A percentile compares a stretch with the other conserved stretches of the same genome.
Conservation (phyloP, 2,329 filamentous ascomycete species). For the Didymella pomorum region DNA sequence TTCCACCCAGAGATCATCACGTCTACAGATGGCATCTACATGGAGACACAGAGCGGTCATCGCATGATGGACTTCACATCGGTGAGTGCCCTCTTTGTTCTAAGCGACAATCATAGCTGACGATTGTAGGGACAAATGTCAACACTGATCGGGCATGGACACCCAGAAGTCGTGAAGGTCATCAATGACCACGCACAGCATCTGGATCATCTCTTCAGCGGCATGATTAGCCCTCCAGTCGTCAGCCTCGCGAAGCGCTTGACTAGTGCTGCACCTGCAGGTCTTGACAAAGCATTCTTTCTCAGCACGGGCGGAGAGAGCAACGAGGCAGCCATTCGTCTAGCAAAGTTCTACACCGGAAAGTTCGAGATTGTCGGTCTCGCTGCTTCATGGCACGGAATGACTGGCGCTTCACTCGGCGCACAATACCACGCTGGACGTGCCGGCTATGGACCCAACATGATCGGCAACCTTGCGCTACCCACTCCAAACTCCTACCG, state of each 20-base stretch:
- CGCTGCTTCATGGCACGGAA: slow-evolving; percentile 67
- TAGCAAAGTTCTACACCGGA: slow-evolving; percentile 70
- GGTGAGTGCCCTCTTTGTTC: slow-evolving; percentile 4
- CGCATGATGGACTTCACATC: slow-evolving; percentile 46
- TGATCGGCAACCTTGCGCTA: slow-evolving; percentile 66
- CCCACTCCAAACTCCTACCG: slow-evolving; percentile 69
- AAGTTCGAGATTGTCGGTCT: slow-evolving; percentile 71
- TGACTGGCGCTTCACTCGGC: slow-evolving; percentile 62
- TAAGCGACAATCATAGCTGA: not conserved
- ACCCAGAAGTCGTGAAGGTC: slow-evolving; percentile 45
- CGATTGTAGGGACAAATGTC: slow-evolving; percentile 34
- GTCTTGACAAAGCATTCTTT: slow-evolving; percentile 47
- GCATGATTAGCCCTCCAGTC: slow-evolving; percentile 48
- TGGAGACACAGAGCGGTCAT: slow-evolving; percentile 42
- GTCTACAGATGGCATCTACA: slow-evolving; percentile 36
- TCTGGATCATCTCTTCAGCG: slow-evolving; percentile 48
- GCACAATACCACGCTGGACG: slow-evolving; percentile 65
- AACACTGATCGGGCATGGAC: slow-evolving; percentile 39
- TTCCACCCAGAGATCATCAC: slow-evolving; percentile 45
- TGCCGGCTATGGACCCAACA: slow-evolving; percentile 54
- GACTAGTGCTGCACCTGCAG: slow-evolving; percentile 34
- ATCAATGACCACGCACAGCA: slow-evolving; percentile 38
- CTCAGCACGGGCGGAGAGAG: slow-evolving; percentile 47
- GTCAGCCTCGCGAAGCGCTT: slow-evolving; percentile 43
- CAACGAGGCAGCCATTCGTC: slow-evolving; percentile 68